These are phyloP conservation scores for Peltaster fructicola DNA, from an alignment of 2,329 filamentous ascomycete genomes.

Conservation along the genomic window DNA sequence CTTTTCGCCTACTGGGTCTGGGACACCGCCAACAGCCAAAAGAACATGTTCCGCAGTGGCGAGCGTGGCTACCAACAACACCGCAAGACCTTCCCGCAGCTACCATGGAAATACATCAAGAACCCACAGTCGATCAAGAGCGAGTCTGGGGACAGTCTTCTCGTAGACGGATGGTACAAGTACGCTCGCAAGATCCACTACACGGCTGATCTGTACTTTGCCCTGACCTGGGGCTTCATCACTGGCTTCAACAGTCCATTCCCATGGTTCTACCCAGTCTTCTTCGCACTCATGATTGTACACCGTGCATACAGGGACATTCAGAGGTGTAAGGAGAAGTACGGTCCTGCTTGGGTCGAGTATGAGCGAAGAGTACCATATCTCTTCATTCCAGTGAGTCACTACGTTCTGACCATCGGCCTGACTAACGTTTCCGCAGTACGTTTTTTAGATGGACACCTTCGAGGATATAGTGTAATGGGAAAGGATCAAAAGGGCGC, in stretches of 20 bases:
- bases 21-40: slow-evolving; percentile 84
- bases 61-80: slow-evolving; percentile 54
- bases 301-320: slow-evolving; percentile 65
- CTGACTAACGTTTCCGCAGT: too few relatives aligned
- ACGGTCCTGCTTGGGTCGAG: slow-evolving; percentile 65
- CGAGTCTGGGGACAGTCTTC: slow-evolving; percentile 54
- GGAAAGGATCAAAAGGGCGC: too few relatives aligned
- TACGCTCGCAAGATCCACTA: slow-evolving; percentile 42
- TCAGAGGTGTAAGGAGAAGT: slow-evolving; percentile 56
- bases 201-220: slow-evolving; percentile 63
- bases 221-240: slow-evolving; percentile 61
- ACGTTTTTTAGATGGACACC: too few relatives aligned
- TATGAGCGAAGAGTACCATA: slow-evolving; percentile 69
- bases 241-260: slow-evolving; percentile 67
- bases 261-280: slow-evolving; percentile 77
- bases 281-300: slow-evolving; percentile 64
- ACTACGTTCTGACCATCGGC: too few relatives aligned
- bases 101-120: slow-evolving; percentile 71
- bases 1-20: slow-evolving; percentile 78
- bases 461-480: too few relatives aligned
- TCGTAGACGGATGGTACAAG: slow-evolving; percentile 71
- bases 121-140: slow-evolving; percentile 67
- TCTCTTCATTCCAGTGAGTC: slow-evolving; percentile 55
- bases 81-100: slow-evolving; percentile 71
- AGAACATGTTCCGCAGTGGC: slow-evolving; percentile 74